A percentile compares a stretch with the other conserved stretches of the same genome.
phyloP scores from a whole-genome alignment of 1,284 basidiomycete genomes.

The Cystobasidium pallidum region DNA sequence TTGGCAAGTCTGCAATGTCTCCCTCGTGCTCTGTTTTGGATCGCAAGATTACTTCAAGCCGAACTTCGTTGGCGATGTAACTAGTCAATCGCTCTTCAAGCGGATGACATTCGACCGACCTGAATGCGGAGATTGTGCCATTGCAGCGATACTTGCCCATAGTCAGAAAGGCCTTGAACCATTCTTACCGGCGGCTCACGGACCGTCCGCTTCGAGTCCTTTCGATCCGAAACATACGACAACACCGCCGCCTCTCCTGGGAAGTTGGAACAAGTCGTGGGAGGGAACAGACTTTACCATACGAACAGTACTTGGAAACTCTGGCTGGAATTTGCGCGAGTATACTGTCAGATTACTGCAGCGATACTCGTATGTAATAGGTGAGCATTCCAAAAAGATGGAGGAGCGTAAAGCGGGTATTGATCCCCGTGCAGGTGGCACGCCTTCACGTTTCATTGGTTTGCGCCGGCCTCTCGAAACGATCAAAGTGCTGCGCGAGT shows the following conservation, averaged over 20 bases:
- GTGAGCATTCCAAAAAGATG: background rate
- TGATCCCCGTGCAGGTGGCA: constrained; percentile 4
- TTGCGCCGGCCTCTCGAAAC: constrained; percentile 3
- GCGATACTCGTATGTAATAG: constrained; percentile 27
- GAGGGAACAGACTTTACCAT: constrained; percentile 23
- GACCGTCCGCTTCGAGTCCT: background rate
- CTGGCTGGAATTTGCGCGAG: constrained; percentile 20
- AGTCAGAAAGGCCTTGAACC: constrained; percentile 18
- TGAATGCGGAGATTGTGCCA: constrained; percentile 33
- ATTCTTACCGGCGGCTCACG: constrained; percentile 13
- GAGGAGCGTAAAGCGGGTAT: background rate
- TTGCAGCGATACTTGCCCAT: constrained; percentile 8
- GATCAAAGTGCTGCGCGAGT: constrained; percentile 8
- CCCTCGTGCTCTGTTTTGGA: constrained; percentile 23
- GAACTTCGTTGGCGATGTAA: constrained; percentile 2
- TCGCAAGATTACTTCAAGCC: constrained; percentile 5
- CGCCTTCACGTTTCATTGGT: constrained; percentile 11
- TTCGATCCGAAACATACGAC: background rate
- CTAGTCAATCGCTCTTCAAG: constrained; percentile 25
- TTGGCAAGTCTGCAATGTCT: constrained; percentile 20
- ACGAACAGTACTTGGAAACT: background rate
- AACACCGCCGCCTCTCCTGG: constrained; percentile 18
- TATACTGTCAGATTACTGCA: constrained; percentile 26
- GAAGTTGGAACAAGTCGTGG: constrained; percentile 21
- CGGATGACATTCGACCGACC: constrained; percentile 21